These are phyloP conservation scores for Aspergillus ruber DNA, from an alignment of 2,329 filamentous ascomycete species.

Conservation along the genomic window DNA sequence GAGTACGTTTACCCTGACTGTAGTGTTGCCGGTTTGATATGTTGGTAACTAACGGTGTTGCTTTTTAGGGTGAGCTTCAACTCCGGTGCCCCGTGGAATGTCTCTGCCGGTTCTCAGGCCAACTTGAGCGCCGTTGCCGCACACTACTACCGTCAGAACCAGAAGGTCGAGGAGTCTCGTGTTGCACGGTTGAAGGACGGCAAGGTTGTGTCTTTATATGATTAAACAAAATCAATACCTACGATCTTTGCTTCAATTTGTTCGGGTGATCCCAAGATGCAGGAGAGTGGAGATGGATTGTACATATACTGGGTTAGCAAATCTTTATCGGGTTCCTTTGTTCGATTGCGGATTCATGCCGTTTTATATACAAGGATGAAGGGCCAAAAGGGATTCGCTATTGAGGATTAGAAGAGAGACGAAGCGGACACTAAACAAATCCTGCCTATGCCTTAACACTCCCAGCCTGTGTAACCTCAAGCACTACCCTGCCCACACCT, in stretches of 20 bases:
- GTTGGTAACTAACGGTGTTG: conserved; percentile 4
- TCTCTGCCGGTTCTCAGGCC: conserved; percentile 54
- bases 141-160: conserved; percentile 56
- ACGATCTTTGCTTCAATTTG: conserved; percentile 10
- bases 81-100: conserved; percentile 56
- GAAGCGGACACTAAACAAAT: too few species aligned
- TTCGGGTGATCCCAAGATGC: conserved; percentile 16
- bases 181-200: conserved; percentile 40
- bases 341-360: conserved; percentile 1
- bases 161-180: conserved; percentile 52
- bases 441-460: conserved; percentile 1
- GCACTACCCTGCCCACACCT: conserved; percentile 39
- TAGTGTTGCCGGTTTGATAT: not conserved
- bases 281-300: conserved; percentile 20
- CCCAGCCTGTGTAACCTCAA: conserved; percentile 26
- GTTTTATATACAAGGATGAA: not conserved
- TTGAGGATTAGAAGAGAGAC: too few species aligned
- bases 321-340: conserved; percentile 22
- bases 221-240: conserved; percentile 25
- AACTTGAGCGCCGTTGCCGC: conserved; percentile 55
- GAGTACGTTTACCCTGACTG: conserved; percentile 49
- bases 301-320: conserved; percentile 30
- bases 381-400: too few species aligned
- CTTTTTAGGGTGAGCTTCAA: conserved; percentile 52
- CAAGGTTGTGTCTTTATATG: conserved; percentile 39